Conservation (phyloP, 1,284 basidiomycete species). For the Boletus sp. region DNA sequence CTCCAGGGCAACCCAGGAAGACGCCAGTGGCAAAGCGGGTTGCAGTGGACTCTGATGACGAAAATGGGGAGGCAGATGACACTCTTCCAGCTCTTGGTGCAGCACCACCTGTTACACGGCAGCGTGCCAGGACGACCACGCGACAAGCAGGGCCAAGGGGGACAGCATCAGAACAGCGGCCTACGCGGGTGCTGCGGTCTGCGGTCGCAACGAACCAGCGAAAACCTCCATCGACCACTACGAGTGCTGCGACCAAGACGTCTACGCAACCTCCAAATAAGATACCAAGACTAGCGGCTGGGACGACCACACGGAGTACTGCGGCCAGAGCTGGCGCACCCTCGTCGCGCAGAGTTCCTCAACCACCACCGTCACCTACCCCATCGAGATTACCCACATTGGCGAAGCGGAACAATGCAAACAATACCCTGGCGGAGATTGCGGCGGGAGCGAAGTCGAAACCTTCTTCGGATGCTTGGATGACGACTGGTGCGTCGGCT, state of each 20-base stretch:
- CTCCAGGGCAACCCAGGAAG: slow-evolving; percentile 82
- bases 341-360: slow-evolving; percentile 37
- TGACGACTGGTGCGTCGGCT: slow-evolving; percentile 63
- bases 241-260: slow-evolving; percentile 34
- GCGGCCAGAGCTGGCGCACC: slow-evolving; percentile 39
- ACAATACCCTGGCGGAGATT: slow-evolving; percentile 50
- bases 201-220: slow-evolving; percentile 41
- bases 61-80: slow-evolving; percentile 54
- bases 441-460: slow-evolving; percentile 35
- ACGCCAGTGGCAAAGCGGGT: slow-evolving; percentile 74
- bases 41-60: slow-evolving; percentile 51
- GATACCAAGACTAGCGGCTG: slow-evolving; percentile 66
- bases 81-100: slow-evolving; percentile 57
- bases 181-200: slow-evolving; percentile 70
- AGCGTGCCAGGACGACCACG: slow-evolving; percentile 42
- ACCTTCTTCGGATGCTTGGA: slow-evolving; percentile 58
- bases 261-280: slow-evolving; percentile 62
- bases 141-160: slow-evolving; percentile 42
- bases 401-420: slow-evolving; percentile 51
- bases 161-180: slow-evolving; percentile 63
- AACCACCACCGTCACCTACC: slow-evolving; percentile 53
- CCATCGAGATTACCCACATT: slow-evolving; percentile 73
- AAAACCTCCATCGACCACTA: slow-evolving; percentile 37
- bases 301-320: slow-evolving; percentile 39
- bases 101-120: slow-evolving; percentile 40